Evolutionary conservation across 129 eudicot species (phyloP), one percentile per base, ranked within the genome.

Genomic region (Lonicera japonica): DNA sequence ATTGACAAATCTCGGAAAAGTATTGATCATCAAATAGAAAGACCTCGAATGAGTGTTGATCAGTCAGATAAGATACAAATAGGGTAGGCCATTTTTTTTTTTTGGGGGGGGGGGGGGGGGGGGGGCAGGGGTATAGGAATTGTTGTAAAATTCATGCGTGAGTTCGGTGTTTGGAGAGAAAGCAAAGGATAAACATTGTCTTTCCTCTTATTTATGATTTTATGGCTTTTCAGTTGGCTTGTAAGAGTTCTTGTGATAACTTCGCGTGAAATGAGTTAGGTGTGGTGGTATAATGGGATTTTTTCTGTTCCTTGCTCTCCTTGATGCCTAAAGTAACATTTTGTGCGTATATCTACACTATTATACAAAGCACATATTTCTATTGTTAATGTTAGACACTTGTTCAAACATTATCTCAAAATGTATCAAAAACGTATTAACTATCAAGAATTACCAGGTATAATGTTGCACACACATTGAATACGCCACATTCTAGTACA

Each of bases 1-100:
- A 50, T 45, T 14, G 71, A 67, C 11, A 80, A 75, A 20, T 64
- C 82, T 9, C 61, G 79, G 58, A 71, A 47, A 23, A 71, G 74
- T 60, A 64, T 73, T 10, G 82, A 80, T 12, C 75, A 73, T 65
- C 89, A 77, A 38, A 51, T 79, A 38, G 95, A 90, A 36, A 83
- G 84, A 75, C 89, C 69, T 36, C 77, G 97, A 74, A 90, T 83
- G 83, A 90, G 97, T 61, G 89, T 86, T 17, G 92, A 90, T 47
- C 75, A 85, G 68, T 55, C 83, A 63, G 95, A 87, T 40, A 79
- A 88, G 79, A 21, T 84, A 69, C 61, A 88, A 51, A 71, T 53
- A n/a, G 70, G 88, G 64, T 79, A 74, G 75, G n/a, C n/a, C n/a
- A n/a, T 15, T 57, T 18, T 43, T n/a, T 43, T 43, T 4, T 43